Conservation (phyloP, 352 stramenopile species). For the Phytophthora palmivora region DNA sequence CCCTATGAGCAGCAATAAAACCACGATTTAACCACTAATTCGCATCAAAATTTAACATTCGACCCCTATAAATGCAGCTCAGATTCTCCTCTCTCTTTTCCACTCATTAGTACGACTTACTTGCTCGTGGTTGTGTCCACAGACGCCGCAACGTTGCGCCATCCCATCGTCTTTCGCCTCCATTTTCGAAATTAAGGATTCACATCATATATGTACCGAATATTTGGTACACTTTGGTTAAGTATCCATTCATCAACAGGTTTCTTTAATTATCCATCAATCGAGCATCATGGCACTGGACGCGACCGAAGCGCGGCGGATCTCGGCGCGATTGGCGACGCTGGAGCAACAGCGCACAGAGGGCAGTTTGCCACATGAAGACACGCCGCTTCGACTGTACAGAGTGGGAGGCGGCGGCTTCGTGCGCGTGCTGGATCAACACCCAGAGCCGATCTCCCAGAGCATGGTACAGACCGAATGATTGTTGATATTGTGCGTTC, state of each 20-base stretch:
- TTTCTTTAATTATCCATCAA: no score
- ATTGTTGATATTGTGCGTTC: background rate
- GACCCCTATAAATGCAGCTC: conserved; percentile 4
- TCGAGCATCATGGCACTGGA: conserved; percentile 27
- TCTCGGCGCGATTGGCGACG: conserved; percentile 41
- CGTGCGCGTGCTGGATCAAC: conserved; percentile 64
- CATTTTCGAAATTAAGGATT: conserved; percentile 5
- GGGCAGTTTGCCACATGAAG: conserved; percentile 23
- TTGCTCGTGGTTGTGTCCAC: conserved; percentile 38
- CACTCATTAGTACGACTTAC: conserved; percentile 13
- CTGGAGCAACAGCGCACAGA: conserved; percentile 40
- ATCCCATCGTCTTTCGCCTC: conserved; percentile 22
- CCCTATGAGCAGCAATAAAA: conserved; percentile 37
- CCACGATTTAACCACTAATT: conserved; percentile 6
- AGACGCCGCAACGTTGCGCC: conserved; percentile 29
- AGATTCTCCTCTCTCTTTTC: background rate
- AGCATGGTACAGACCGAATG: conserved; percentile 43
- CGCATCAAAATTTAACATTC: conserved; percentile 1
- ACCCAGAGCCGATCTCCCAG: conserved; percentile 62
- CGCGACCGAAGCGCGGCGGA: conserved; percentile 35
- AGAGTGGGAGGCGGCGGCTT: conserved; percentile 50
- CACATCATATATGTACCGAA: background rate
- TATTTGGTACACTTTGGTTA: conserved; percentile 12
- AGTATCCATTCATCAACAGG: background rate
- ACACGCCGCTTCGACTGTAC: conserved; percentile 51